Base-by-base conservation (phyloP, 352 stramenopile species). In the Globisporangium megalacanthum region DNA sequence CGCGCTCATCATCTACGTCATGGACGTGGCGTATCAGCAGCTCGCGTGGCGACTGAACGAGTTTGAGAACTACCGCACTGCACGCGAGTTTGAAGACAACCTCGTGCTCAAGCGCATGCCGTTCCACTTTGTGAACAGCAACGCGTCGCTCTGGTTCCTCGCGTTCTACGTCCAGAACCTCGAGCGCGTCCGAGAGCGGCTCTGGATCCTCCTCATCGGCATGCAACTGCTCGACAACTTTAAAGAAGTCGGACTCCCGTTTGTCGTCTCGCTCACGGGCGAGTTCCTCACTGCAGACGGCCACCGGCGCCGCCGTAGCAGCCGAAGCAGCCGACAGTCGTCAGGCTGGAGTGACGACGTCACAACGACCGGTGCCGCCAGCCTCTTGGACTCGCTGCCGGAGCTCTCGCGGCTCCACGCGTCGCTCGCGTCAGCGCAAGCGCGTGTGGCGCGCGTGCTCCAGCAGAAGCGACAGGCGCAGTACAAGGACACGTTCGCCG, bases 51-150 rank as follows among this genome's bases (percentile, higher is more conserved):
- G 69, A n/a, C 74, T 89, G n/a, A 89, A 80, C 22, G 69, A 83
- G 20, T 83, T 83, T 52, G 78, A 89, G 48, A 89, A 89, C 62
- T 89, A 89, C 52, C 78, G 78, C 52, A 89, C 78, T 5, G 66
- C 68, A 6, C 66, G 69, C 49, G 78, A 86, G 61, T 79, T 83
- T 52, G 78, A 89, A 36, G 77, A 83, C 19, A 77, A 89, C 35
- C 62, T 89, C n/a, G 75, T 89, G 42, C 68, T 79, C 20, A 89
- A 89, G 57, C 68, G 78, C 17, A 89, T 89, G 75, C 78, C 78
- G 35, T 89, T 89, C 61, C 75, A 89, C 61, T 80, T 89, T 36
- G 73, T 89, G 39, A 89, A 89, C 64, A 83, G 72, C 73, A 89
- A 89, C 52, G 78, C 78, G 33, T 85, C 78, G 58, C 62, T 89